Evolutionary conservation across 2,329 filamentous ascomycete species (phyloP).

Genomic region (Exophiala alcalophila): DNA sequence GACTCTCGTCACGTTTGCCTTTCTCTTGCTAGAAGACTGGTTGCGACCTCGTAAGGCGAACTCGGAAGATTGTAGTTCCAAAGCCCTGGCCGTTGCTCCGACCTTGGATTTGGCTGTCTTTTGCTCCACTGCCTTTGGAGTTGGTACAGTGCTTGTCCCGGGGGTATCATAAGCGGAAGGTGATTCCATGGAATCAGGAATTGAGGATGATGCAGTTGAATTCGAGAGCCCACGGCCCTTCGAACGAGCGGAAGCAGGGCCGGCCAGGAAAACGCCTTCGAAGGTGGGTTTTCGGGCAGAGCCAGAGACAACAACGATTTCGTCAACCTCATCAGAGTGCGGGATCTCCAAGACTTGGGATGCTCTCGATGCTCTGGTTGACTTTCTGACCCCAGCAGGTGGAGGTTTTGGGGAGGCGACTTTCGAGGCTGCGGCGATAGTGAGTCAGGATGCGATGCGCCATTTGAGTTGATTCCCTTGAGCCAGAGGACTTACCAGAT

Average conservation of each 20-base stretch:
- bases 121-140: conserved; percentile 44
- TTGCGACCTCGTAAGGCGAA: conserved; percentile 46
- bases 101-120: conserved; percentile 28
- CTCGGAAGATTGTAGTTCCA: conserved; percentile 45
- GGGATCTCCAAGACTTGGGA: conserved; percentile 25
- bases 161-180: conserved; percentile 57
- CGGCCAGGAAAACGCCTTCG: conserved; percentile 23
- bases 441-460: not conserved
- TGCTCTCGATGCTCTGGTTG: conserved; percentile 13
- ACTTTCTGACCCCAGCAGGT: conserved; percentile 8
- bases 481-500: conserved; percentile 7
- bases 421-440: conserved; percentile 13
- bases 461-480: not conserved
- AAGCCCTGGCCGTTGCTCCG: conserved; percentile 47
- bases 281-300: conserved; percentile 18
- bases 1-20: no score
- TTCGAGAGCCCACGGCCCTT: conserved; percentile 16
- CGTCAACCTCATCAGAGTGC: conserved; percentile 25
- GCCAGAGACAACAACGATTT: conserved; percentile 11
- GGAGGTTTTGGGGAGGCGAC: conserved; percentile 23
- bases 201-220: conserved; percentile 42
- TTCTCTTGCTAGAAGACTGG: conserved; percentile 37
- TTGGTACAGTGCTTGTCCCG: conserved; percentile 57
- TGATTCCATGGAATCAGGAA: conserved; percentile 40
- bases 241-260: conserved; percentile 1